A percentile compares a stretch with the other conserved stretches of the same genome.
Conservation (phyloP, 805 yeast genomes). For the Komagataella pseudopastoris region DNA sequence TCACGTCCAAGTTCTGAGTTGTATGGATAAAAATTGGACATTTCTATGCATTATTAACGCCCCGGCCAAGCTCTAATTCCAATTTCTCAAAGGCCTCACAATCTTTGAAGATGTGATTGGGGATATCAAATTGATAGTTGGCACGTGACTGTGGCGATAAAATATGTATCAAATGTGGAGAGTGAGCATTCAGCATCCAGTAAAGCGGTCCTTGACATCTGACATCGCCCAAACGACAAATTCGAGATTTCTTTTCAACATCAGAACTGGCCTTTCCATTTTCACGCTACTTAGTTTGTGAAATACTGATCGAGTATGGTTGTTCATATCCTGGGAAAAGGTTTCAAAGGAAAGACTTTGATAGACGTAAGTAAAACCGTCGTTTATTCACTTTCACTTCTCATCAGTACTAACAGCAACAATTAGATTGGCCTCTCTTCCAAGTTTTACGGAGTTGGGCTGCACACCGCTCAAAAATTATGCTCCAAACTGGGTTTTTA, state of each 20-base stretch:
- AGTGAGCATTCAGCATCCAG: background rate
- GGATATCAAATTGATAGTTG: background rate
- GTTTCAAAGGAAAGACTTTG: slow-evolving; percentile 26
- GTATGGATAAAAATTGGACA: background rate
- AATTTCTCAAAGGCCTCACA: background rate
- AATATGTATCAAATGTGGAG: background rate
- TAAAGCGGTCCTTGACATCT: background rate
- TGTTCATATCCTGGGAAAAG: slow-evolving; percentile 38
- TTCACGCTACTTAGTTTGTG: background rate
- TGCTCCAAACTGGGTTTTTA: slow-evolving; percentile 86
- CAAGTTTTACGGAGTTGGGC: slow-evolving; percentile 82
- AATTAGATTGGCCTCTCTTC: slow-evolving; percentile 52
- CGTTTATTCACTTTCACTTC: slow-evolving; percentile 2
- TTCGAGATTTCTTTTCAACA: background rate
- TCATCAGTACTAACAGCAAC: background rate
- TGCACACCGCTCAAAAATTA: slow-evolving; percentile 51
- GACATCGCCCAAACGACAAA: background rate
- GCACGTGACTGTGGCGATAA: background rate
- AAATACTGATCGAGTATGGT: slow-evolving; percentile 20
- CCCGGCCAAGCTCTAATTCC: background rate
- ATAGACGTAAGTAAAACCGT: slow-evolving; percentile 19
- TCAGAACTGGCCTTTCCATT: background rate
- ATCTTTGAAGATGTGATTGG: background rate
- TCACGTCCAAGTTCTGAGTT: background rate
- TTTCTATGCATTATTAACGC: background rate